Evolutionary conservation across 192 early-diverging fungal genomes (phyloP), one percentile per base, ranked within the genome.

Genomic region (Backusella luteola): DNA sequence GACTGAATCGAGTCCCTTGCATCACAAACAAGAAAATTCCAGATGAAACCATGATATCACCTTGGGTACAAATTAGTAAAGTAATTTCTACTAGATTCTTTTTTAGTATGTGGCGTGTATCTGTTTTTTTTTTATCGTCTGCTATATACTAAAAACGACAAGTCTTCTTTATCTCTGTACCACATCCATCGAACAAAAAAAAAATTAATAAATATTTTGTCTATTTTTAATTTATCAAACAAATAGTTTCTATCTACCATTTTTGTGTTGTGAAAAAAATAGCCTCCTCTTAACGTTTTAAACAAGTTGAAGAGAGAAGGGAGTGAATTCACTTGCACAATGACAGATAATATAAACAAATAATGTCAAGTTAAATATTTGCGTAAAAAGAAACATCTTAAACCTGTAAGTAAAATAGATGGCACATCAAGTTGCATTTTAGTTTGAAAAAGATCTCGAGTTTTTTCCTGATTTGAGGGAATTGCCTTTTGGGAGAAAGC

Each of bases 91-190:
- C 26, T 63, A 63, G 56, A 1, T 63, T 63, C 56, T 63, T 63
- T 63, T 63, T 63, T 63, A 63, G 56, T 63, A 63, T 63, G 56
- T 63, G 56, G 56, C 56, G 56, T 63, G 56, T 63, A 63, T 63
- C 56, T 63, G 5, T 15, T 26, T 63, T 63, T 63, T 63, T 63
- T 63, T 63, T 63, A 63, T 63, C 26, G 56, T 29, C n/a, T 56
- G 53, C 53, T n/a, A 29, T 63, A 63, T 63, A 63, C 56, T 63
- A 63, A 63, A 63, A 63, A 29, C 56, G 56, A 63, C 11, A 63
- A 63, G 56, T 29, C 23, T 63, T 63, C 21, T 63, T 63, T 63
- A 63, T 29, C 9, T 63, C 2, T 29, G 56, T 63, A 29, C 56
- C 9, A 63, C 56, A 53, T 53, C 4, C 5, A 29, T 11, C 9